Base-by-base conservation (phyloP, 768 basidiomycete genomes). In the Naganishia onofrii region DNA sequence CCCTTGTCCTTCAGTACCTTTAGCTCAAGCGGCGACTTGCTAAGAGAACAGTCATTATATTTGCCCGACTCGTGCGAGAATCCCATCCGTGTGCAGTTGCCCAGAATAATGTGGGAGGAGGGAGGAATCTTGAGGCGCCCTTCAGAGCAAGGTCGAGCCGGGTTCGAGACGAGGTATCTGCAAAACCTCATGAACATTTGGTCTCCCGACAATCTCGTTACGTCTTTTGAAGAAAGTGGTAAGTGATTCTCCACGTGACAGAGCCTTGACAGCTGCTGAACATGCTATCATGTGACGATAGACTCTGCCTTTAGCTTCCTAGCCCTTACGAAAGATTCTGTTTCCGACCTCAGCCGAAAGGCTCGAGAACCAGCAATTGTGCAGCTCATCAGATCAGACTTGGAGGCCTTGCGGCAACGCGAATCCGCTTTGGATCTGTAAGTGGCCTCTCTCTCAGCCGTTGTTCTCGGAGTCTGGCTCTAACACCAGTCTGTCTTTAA, bases 1-100 rank as follows among this genome's bases (percentile, higher is more conserved):
- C 94, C 96, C 0, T 92, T 91, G 79, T 90, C 94, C 1, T 96
- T 98, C 79, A 87, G 89, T 56, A 83, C 85, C 26, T 95, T 90
- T 78, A 91, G 89, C 52, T 87, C 86, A 63, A 88, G 93, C 4
- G 90, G 90, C 9, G 88, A 89, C 19, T 81, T 94, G n/a, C 84
- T 86, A 64, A 88, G 95, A 42, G 92, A 98, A 83, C 89, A 90
- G n/a, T 91, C 95, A 76, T 86, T 88, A 67, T 84, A 87, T 55
- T 83, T 90, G 15, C 88, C 92, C 8, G 95, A 97, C 77, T 93
- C 92, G 12, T 89, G 92, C 5, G 85, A 86, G 66, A 97, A 90
- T 78, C 90, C 91, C 1, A 95, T 99, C 72, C 87, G 90, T 75
- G 87, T 88, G 68, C 78, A 80, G 0, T 81, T 98, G 13, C 95